These are phyloP conservation scores for Thraustotheca clavata DNA, from an alignment of 352 stramenopile genomes.

Conservation along the genomic window DNA sequence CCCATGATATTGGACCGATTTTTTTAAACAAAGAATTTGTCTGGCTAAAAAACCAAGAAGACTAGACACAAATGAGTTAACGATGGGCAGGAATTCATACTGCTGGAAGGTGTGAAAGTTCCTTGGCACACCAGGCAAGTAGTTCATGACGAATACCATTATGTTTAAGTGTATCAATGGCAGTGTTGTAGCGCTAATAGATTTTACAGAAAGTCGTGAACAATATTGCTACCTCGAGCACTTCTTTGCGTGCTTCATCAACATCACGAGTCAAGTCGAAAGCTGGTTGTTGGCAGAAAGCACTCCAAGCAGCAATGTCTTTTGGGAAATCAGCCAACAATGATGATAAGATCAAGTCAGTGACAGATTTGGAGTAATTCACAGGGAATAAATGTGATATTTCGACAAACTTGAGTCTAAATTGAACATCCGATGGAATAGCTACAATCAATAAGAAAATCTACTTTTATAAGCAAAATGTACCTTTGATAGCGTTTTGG, in stretches of 20 bases:
- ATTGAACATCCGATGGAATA: constrained; percentile 51
- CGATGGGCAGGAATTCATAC: background rate
- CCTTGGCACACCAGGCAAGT: constrained; percentile 6
- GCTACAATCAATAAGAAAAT: constrained; percentile 21
- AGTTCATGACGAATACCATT: constrained; percentile 12
- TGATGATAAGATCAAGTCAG: constrained; percentile 57
- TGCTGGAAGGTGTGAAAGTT: background rate
- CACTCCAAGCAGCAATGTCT: constrained; percentile 41
- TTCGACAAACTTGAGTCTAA: constrained; percentile 65
- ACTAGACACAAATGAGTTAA: background rate
- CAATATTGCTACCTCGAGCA: constrained; percentile 6
- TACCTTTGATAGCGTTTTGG: constrained; percentile 45
- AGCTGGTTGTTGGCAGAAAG: constrained; percentile 28
- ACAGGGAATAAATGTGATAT: constrained; percentile 68
- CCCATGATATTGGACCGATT: background rate
- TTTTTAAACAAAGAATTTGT: background rate
- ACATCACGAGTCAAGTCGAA: constrained; percentile 12
- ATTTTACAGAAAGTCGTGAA: too few species aligned
- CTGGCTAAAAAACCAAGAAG: constrained; percentile 1
- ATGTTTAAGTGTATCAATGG: background rate
- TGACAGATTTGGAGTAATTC: constrained; percentile 48
- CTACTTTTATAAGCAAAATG: background rate
- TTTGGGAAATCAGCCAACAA: constrained; percentile 47
- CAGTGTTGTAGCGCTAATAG: background rate
- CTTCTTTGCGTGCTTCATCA: background rate